Evolutionary conservation across 331 rosid genomes (phyloP).

Genomic region (Pyracantha coccinea): DNA sequence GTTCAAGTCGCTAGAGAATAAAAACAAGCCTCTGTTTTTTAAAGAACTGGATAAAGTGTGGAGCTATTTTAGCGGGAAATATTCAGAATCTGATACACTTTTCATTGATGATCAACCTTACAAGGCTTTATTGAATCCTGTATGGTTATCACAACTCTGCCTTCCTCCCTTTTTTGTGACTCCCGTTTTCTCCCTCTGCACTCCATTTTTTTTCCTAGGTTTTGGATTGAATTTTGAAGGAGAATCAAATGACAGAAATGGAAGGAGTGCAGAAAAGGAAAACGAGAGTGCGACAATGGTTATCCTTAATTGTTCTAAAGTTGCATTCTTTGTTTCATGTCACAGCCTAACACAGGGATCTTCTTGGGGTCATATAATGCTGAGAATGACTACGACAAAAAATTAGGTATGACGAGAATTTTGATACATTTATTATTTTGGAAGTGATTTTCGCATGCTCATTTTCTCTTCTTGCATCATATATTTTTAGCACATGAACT

Average conservation of each 20-base stretch:
- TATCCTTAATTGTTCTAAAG: neutral
- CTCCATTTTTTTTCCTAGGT: too few species aligned
- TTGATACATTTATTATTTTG: neutral
- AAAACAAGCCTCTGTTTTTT: neutral
- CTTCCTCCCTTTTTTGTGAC: neutral
- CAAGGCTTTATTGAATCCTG: slow-evolving; percentile 5
- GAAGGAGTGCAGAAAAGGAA: too few species aligned
- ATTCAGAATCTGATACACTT: slow-evolving; percentile 2
- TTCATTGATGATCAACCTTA: neutral
- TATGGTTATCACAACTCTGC: neutral
- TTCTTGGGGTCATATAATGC: neutral
- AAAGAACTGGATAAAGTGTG: neutral
- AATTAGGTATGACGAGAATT: neutral
- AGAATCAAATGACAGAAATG: too few species aligned
- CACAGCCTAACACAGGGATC: neutral
- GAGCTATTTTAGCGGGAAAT: neutral
- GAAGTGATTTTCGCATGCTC: too few species aligned
- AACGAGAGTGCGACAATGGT: too few species aligned
- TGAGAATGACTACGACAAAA: neutral
- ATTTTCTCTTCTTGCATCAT: too few species aligned
- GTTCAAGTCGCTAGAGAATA: neutral
- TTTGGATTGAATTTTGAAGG: too few species aligned
- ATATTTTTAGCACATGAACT: too few species aligned
- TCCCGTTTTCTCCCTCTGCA: too few species aligned
- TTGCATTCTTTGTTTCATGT: neutral